Conservation (phyloP, 345 rosid species). For the Clausena lansium region DNA sequence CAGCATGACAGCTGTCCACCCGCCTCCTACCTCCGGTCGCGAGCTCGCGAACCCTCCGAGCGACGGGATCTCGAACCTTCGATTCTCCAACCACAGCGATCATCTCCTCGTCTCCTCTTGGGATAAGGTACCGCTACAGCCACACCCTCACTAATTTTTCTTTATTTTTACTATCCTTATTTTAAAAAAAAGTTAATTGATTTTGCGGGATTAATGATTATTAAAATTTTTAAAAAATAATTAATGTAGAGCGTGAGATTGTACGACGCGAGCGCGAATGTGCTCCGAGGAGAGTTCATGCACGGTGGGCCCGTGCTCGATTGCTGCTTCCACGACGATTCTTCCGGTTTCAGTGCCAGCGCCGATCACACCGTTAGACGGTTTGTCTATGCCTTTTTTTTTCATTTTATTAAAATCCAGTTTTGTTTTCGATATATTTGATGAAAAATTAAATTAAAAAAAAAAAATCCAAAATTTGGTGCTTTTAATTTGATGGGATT, state of each 20-base stretch:
- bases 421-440: neutral
- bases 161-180: neutral
- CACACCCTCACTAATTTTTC: neutral
- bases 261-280: conserved; percentile 76
- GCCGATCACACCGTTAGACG: conserved; percentile 73
- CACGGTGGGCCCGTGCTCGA: conserved; percentile 94
- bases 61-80: conserved; percentile 95
- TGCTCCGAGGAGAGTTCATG: conserved; percentile 81
- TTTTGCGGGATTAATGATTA: too few species aligned
- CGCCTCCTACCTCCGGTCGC: conserved; percentile 61
- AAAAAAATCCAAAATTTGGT: neutral
- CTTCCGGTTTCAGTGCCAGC: conserved; percentile 89
- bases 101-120: conserved; percentile 94
- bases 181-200: neutral
- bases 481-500: neutral
- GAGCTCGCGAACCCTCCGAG: conserved; percentile 82
- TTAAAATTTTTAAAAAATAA: too few species aligned
- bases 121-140: conserved; percentile 63
- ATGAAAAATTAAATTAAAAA: neutral
- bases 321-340: conserved; percentile 96
- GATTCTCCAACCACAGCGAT: conserved; percentile 93
- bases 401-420: neutral
- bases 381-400: conserved; percentile 29
- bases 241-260: conserved; percentile 57
- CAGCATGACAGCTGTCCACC: conserved; percentile 48